Evolutionary conservation across 192 early-diverging fungal species (phyloP).

Genomic region (Coemansia sp.): DNA sequence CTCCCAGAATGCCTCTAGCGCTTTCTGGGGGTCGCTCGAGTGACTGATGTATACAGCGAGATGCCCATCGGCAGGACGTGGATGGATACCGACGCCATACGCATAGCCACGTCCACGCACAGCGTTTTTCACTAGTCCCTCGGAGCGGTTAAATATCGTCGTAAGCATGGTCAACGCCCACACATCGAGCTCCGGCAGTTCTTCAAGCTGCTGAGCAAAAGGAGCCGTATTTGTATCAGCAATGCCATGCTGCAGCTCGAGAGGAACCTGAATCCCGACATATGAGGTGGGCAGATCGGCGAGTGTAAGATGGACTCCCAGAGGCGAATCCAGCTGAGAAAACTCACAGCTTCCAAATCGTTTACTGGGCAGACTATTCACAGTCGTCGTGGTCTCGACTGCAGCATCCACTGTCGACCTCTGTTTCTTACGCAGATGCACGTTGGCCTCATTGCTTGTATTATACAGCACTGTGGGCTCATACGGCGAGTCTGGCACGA

Average conservation of each 20-base stretch:
- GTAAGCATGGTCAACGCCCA: conserved; percentile 54
- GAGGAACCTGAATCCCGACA: conserved; percentile 43
- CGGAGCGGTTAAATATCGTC: conserved; percentile 69
- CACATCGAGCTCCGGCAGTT: conserved; percentile 27
- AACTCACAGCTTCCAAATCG: conserved; percentile 26
- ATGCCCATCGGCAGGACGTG: conserved; percentile 20
- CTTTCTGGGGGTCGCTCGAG: conserved; percentile 41
- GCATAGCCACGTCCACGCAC: conserved; percentile 78
- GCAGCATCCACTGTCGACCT: background rate
- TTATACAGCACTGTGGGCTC: conserved; percentile 17
- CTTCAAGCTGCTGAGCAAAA: conserved; percentile 28
- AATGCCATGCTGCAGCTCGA: conserved; percentile 1
- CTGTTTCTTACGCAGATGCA: conserved; percentile 35
- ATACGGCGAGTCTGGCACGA: conserved; percentile 26
- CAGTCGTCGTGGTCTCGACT: background rate
- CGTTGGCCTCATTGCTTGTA: background rate
- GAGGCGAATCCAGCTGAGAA: conserved; percentile 14
- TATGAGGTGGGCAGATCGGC: conserved; percentile 40
- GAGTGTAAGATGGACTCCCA: conserved; percentile 38
- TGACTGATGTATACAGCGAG: conserved; percentile 52
- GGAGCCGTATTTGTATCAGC: conserved; percentile 1
- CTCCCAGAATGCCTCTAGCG: conserved; percentile 43
- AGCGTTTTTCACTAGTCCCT: conserved; percentile 80
- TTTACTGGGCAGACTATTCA: background rate
- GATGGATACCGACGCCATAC: conserved; percentile 60